These are phyloP conservation scores for Luffa aegyptiaca DNA, from an alignment of 306 rosid species.

Conservation along the genomic window DNA sequence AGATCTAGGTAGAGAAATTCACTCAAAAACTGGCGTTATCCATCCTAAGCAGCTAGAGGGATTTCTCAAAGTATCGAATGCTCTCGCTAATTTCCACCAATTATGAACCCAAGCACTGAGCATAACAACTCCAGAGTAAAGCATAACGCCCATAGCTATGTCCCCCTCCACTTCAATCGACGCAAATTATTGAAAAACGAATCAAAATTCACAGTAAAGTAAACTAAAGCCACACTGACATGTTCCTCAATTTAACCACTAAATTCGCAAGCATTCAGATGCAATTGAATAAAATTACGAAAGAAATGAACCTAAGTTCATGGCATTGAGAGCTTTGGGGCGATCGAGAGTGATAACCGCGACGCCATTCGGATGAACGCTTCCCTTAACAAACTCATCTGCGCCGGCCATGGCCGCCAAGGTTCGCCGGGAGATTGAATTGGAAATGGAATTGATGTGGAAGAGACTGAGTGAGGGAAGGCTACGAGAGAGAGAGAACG, in stretches of 20 bases:
- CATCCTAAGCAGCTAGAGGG: not conserved
- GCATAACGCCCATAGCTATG: not conserved
- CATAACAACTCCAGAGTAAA: no score
- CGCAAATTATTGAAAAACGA: not conserved
- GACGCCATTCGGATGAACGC: slow-evolving; percentile 70
- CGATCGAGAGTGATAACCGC: slow-evolving; percentile 95
- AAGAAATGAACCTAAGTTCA: slow-evolving; percentile 56
- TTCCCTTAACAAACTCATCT: slow-evolving; percentile 71
- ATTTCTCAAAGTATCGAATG: no score
- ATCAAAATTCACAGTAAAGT: not conserved
- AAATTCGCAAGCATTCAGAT: not conserved
- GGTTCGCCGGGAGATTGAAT: slow-evolving; percentile 23
- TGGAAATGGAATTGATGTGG: slow-evolving; percentile 17
- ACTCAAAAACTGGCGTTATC: not conserved
- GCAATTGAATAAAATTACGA: not conserved
- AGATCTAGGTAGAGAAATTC: not conserved
- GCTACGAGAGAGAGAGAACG: slow-evolving; percentile 3
- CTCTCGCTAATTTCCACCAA: not conserved
- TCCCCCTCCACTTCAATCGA: not conserved
- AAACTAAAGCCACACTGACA: not conserved
- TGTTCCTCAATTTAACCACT: not conserved
- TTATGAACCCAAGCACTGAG: not conserved
- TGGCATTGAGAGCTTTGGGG: slow-evolving; percentile 96
- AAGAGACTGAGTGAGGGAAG: slow-evolving; percentile 14
- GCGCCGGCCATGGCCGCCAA: slow-evolving; percentile 58